phyloP scores from a whole-genome alignment of 1,284 basidiomycete genomes.

The Ganoderma sp. region DNA sequence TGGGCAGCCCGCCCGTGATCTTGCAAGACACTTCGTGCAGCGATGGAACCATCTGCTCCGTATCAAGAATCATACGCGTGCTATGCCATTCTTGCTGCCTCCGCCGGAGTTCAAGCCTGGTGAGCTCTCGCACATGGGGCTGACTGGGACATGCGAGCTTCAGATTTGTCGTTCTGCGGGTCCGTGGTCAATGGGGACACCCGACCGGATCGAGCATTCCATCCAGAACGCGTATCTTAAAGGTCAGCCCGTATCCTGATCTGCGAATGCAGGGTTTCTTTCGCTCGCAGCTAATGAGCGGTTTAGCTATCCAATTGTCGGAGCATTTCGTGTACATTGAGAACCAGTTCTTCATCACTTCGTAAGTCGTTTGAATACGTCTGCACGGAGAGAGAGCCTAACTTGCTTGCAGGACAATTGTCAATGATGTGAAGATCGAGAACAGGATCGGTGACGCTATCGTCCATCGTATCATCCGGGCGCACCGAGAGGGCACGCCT shows the following conservation, averaged over 20 bases:
- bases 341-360: slow-evolving; percentile 99
- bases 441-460: slow-evolving; percentile 96
- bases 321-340: slow-evolving; percentile 96
- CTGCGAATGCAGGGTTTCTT: background rate
- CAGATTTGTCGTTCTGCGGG: slow-evolving; percentile 97
- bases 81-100: slow-evolving; percentile 95
- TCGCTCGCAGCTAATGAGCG: background rate
- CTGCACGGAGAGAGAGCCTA: background rate
- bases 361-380: slow-evolving; percentile 52
- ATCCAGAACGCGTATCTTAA: slow-evolving; percentile 95
- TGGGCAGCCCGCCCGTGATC: slow-evolving; percentile 94
- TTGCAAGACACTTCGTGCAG: slow-evolving; percentile 95
- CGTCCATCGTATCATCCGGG: slow-evolving; percentile 90
- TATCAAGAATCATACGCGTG: slow-evolving; percentile 92
- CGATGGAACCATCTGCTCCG: slow-evolving; percentile 93
- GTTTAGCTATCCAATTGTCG: slow-evolving; percentile 88
- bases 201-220: slow-evolving; percentile 86
- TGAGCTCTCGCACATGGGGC: slow-evolving; percentile 81
- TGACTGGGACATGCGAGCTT: slow-evolving; percentile 96
- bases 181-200: slow-evolving; percentile 95
- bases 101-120: slow-evolving; percentile 90
- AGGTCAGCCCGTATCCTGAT: slow-evolving; percentile 51
- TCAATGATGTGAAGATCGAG: slow-evolving; percentile 88
- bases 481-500: slow-evolving; percentile 79
- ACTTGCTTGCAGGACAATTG: slow-evolving; percentile 64